Evolutionary conservation across 768 basidiomycete genomes (phyloP), one percentile per base, ranked within the genome.

Genomic region (Leccinum truebloodii): DNA sequence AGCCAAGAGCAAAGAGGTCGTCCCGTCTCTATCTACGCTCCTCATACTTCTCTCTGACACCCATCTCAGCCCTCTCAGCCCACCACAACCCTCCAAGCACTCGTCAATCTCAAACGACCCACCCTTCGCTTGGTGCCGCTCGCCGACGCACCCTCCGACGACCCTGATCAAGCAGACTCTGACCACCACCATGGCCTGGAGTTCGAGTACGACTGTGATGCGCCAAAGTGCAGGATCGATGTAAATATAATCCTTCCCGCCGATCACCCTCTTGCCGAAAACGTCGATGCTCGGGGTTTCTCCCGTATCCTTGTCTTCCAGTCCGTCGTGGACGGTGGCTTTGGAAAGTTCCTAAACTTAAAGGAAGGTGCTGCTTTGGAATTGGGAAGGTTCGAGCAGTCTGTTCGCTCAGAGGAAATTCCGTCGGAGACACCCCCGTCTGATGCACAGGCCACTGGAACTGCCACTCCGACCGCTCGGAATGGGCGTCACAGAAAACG

Each of bases 21-120:
- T 24, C 4, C 28, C 16, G 4, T 54, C 34, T 22, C 52, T 13
- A 22, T 18, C 57, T 24, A 4, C 55, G 8, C 13, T 26, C 12
- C 9, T 5, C 10, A 12, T 32, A 30, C 18, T 22, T 46, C 22
- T 5, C 3, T 56, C 58, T 66, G 14, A 64, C 57, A 51, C 22
- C 55, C 48, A 2, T 57, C 55, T 54, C 52, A 94, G 92, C 73
- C 86, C 32, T 82, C 87, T 10, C 89, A 94, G 68, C 86, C 94
- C 0, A 96, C 95, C 0, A 98, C 95, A 0, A 96, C 95, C 2
- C 80, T 98, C 0, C 95, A 97, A 76, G 95, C 95, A 0, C 82
- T 95, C 35, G 94, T 97, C 64, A 98, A 97, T 71, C 86, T 97
- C 66, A 96, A 95, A 71, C 85, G 95, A 5, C 95, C 95, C 1